phyloP scores from a whole-genome alignment of 495 filamentous ascomycete species.

The Filosporella fistucella region DNA sequence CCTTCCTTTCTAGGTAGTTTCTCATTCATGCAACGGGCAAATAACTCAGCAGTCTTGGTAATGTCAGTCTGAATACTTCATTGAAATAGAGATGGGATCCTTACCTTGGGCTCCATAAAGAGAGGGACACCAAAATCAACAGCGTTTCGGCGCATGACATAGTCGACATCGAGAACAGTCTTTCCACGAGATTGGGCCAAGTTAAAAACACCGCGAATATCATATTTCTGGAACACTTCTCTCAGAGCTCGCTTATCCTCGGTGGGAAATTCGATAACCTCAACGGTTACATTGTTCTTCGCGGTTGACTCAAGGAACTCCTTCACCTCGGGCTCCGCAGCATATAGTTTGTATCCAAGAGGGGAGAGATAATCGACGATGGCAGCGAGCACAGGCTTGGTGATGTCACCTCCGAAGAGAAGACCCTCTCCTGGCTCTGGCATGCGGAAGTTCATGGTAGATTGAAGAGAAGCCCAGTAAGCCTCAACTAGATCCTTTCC shows the following conservation, averaged over 20 bases:
- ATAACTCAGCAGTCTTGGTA: conserved; percentile 83
- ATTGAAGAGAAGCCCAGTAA: conserved; percentile 95
- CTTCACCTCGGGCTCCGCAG: conserved; percentile 77
- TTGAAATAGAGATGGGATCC: conserved; percentile 23
- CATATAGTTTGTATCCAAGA: conserved; percentile 90
- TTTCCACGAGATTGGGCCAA: conserved; percentile 79
- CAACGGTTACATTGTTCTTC: conserved; percentile 64
- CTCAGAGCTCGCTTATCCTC: conserved; percentile 91
- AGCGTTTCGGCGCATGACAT: conserved; percentile 93
- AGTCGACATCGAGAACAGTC: conserved; percentile 86
- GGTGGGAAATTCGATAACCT: conserved; percentile 96
- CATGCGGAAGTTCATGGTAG: conserved; percentile 98
- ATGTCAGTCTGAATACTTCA: conserved; percentile 16
- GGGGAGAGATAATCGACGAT: conserved; percentile 83
- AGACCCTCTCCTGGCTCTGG: conserved; percentile 91
- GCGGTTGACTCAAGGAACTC: conserved; percentile 66
- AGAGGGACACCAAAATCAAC: conserved; percentile 97
- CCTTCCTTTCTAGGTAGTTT: conserved; percentile 82
- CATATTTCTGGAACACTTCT: conserved; percentile 95
- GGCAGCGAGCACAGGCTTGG: conserved; percentile 57
- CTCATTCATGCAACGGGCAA: conserved; percentile 92
- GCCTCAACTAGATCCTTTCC: conserved; percentile 93
- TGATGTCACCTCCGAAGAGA: conserved; percentile 82
- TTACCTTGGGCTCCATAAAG: conserved; percentile 98
- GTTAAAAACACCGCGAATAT: conserved; percentile 95